Evolutionary conservation across 345 rosid genomes (phyloP).

Genomic region (Salix caprea): DNA sequence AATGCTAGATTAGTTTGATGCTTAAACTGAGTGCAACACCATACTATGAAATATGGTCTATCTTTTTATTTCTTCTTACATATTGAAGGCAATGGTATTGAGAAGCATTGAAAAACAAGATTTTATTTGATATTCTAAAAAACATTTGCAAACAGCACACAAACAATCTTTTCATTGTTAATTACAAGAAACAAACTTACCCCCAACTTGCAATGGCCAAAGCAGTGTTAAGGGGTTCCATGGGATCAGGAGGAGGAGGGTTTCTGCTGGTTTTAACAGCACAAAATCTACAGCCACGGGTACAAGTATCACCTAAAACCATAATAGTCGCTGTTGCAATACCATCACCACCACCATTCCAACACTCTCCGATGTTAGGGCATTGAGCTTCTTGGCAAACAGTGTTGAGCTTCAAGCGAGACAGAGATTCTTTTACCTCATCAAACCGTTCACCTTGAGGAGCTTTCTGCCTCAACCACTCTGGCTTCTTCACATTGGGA

Average conservation of each 20-base stretch:
- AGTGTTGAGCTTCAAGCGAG: conserved; percentile 75
- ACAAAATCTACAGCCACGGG: conserved; percentile 99
- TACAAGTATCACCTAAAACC: conserved; percentile 97
- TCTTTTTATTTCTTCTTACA: not conserved
- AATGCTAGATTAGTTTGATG: not conserved
- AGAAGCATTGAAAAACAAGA: not conserved
- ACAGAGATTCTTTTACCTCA: conserved; percentile 68
- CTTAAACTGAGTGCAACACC: not conserved
- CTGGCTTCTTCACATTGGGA: conserved; percentile 77
- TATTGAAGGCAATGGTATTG: not conserved
- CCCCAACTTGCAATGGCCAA: conserved; percentile 91
- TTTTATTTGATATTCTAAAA: not conserved
- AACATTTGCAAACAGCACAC: not conserved
- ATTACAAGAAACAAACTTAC: conserved; percentile 33
- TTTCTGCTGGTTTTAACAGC: conserved; percentile 95
- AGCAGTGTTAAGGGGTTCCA: conserved; percentile 94
- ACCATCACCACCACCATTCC: conserved; percentile 99
- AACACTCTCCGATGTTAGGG: conserved; percentile 98
- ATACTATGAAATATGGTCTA: not conserved
- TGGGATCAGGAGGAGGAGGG: conserved; percentile 87
- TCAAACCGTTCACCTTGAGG: conserved; percentile 77
- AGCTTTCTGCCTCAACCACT: conserved; percentile 89
- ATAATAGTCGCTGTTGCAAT: conserved; percentile 93
- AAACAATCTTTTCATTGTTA: not conserved
- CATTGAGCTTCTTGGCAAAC: conserved; percentile 98